A percentile compares a stretch with the other conserved stretches of the same genome.
Evolutionary conservation across 2,329 filamentous ascomycete species (phyloP).

Genomic region (Penicillium sclerotiorum): DNA sequence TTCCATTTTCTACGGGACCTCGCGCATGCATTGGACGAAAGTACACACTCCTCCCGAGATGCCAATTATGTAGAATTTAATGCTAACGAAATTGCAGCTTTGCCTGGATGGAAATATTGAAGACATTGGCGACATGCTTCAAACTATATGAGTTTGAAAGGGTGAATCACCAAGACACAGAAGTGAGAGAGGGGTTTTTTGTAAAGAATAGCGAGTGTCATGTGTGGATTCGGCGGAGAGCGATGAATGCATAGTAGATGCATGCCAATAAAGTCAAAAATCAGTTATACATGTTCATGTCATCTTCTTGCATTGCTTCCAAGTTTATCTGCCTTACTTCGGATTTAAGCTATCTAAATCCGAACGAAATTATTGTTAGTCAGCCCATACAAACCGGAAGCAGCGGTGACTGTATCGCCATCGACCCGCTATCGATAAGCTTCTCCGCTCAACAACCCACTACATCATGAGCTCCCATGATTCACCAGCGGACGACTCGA

Average conservation of each 20-base stretch:
- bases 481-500: constrained; percentile 26
- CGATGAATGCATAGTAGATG: background rate
- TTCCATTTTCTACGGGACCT: constrained; percentile 9
- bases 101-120: constrained; percentile 15
- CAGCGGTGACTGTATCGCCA: constrained; percentile 10
- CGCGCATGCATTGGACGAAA: constrained; percentile 11
- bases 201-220: constrained; percentile 12
- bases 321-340: too few species aligned
- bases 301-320: too few species aligned
- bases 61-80: background rate
- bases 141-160: constrained; percentile 6
- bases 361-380: too few species aligned
- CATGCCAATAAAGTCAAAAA: background rate
- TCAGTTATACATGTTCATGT: background rate
- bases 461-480: constrained; percentile 34
- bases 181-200: constrained; percentile 9
- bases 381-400: constrained; percentile 13
- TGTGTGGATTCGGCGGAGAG: background rate
- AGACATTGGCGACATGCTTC: constrained; percentile 6
- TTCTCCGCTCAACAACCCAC: constrained; percentile 12
- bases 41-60: background rate
- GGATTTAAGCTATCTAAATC: constrained; percentile 8
- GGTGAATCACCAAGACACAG: background rate
- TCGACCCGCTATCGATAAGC: constrained; percentile 25
- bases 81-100: background rate